phyloP scores from a whole-genome alignment of 2,329 filamentous ascomycete species.

The Fusarium clavum region DNA sequence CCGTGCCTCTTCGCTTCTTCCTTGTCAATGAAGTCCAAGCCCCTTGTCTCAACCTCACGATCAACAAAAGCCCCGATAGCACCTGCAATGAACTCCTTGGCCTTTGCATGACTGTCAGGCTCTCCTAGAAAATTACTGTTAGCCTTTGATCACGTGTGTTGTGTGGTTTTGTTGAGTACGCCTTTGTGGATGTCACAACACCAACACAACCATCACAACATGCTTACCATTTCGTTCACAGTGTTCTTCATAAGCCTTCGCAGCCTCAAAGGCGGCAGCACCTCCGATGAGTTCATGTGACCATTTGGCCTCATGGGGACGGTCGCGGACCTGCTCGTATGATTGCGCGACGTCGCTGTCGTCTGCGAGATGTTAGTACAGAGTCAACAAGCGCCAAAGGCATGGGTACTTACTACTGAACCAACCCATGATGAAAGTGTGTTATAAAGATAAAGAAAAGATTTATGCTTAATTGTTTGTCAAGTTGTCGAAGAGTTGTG shows the following conservation, averaged over 20 bases:
- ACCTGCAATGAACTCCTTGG: slow-evolving; percentile 48
- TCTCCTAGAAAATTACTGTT: slow-evolving; percentile 32
- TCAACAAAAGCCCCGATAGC: slow-evolving; percentile 49
- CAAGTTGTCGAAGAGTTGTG: not conserved
- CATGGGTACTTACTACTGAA: not conserved
- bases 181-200: not conserved
- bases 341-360: slow-evolving; percentile 41
- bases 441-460: not conserved
- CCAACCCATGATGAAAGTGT: slow-evolving; percentile 28
- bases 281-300: slow-evolving; percentile 49
- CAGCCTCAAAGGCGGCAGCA: slow-evolving; percentile 49
- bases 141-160: not conserved
- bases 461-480: slow-evolving; percentile 1
- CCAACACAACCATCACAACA: not conserved
- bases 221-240: slow-evolving; percentile 42
- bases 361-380: slow-evolving; percentile 19
- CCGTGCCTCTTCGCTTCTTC: slow-evolving; percentile 49
- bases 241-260: slow-evolving; percentile 50
- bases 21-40: slow-evolving; percentile 45
- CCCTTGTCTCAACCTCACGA: slow-evolving; percentile 48
- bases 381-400: rapidly evolving
- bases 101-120: slow-evolving; percentile 45
- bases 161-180: not conserved
- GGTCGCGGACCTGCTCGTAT: slow-evolving; percentile 43
- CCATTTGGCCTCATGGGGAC: slow-evolving; percentile 47